phyloP scores from a whole-genome alignment of 768 basidiomycete genomes.

The Boletales sp. region DNA sequence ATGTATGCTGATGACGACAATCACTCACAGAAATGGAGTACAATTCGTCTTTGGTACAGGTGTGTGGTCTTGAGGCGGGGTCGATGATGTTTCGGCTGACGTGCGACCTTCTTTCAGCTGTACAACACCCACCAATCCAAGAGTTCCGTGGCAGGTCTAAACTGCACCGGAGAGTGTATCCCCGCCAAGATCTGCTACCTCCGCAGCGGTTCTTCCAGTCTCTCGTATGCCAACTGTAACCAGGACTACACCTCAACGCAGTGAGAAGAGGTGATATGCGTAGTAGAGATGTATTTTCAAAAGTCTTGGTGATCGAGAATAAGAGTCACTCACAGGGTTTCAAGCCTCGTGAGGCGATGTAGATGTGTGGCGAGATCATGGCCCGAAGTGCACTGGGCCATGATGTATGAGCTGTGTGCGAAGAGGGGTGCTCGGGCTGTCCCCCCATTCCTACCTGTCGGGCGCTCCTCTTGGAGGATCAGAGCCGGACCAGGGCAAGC shows the following conservation, averaged over 20 bases:
- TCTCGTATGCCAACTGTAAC: conserved; percentile 58
- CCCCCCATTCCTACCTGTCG: no score
- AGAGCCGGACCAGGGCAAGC: no score
- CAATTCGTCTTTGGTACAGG: conserved; percentile 20
- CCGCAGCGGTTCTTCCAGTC: conserved; percentile 59
- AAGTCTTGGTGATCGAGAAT: not conserved
- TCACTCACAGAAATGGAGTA: conserved; percentile 20
- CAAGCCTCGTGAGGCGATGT: no score
- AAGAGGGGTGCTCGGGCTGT: no score
- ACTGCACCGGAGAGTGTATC: conserved; percentile 57
- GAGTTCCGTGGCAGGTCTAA: conserved; percentile 44
- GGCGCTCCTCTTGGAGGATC: no score
- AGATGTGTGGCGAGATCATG: no score
- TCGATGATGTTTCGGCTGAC: not conserved
- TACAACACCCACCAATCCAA: conserved; percentile 75
- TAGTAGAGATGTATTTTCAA: not conserved
- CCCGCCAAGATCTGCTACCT: conserved; percentile 69
- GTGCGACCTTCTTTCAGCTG: conserved; percentile 31
- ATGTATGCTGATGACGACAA: not conserved
- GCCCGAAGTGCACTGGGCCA: no score
- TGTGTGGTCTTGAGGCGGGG: not conserved
- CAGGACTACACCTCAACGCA: conserved; percentile 60
- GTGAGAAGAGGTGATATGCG: not conserved
- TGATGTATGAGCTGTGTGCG: no score
- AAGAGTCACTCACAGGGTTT: no score